Evolutionary conservation across 805 yeast species (phyloP).

Genomic region (Candida orba): DNA sequence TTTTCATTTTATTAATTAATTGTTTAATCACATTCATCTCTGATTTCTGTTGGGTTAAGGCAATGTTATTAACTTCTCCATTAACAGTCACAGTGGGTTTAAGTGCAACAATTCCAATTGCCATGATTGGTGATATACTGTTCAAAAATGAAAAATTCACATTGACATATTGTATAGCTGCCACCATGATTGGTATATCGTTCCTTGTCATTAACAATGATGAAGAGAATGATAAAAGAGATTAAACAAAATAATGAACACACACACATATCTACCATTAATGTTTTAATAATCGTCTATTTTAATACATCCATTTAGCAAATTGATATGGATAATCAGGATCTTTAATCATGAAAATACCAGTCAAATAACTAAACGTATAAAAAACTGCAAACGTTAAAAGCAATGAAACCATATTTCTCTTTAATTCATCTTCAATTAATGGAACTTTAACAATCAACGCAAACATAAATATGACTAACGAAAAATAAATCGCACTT

Average conservation of each 20-base stretch:
- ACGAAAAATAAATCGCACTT: constrained; percentile 39
- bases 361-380: constrained; percentile 15
- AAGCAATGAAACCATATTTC: constrained; percentile 6
- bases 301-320: constrained; percentile 10
- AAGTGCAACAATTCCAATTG: constrained; percentile 88
- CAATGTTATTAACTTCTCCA: constrained; percentile 89
- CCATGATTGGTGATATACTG: constrained; percentile 84
- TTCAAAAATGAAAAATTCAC: constrained; percentile 60
- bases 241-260: constrained; percentile 1
- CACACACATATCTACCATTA: no score
- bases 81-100: constrained; percentile 93
- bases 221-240: constrained; percentile 52
- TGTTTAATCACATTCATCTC: constrained; percentile 75
- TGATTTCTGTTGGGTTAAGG: constrained; percentile 94
- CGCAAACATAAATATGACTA: constrained; percentile 35
- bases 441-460: constrained; percentile 34
- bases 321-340: constrained; percentile 17
- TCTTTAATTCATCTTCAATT: constrained; percentile 9
- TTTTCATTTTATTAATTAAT: constrained; percentile 52
- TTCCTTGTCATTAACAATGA: constrained; percentile 78
- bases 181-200: constrained; percentile 69
- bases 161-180: constrained; percentile 67
- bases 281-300: neutral
- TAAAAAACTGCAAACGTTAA: constrained; percentile 14
- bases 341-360: constrained; percentile 14